These are phyloP conservation scores for Globisporangium takayamanum DNA, from an alignment of 352 stramenopile species.

Conservation along the genomic window DNA sequence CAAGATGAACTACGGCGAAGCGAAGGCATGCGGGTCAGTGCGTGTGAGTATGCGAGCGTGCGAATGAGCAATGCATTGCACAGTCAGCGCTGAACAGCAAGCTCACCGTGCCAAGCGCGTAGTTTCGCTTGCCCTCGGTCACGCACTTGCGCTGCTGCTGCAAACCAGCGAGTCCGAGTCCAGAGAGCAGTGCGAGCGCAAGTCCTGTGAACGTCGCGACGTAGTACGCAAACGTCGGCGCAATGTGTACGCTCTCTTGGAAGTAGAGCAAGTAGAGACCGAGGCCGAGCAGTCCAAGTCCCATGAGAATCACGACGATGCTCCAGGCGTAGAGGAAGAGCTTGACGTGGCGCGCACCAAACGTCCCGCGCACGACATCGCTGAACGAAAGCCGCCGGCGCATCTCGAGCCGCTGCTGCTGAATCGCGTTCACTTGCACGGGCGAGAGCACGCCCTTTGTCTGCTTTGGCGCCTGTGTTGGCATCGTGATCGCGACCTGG, in stretches of 20 bases:
- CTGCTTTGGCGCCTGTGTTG: background rate
- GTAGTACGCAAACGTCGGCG: slow-evolving; percentile 40
- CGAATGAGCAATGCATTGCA: no score
- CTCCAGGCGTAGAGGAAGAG: slow-evolving; percentile 50
- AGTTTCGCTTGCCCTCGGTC: slow-evolving; percentile 48
- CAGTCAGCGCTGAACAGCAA: no score
- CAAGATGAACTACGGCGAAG: slow-evolving; percentile 32
- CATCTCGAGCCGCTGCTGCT: slow-evolving; percentile 27
- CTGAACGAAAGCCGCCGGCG: slow-evolving; percentile 28
- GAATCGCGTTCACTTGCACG: slow-evolving; percentile 19
- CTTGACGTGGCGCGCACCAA: slow-evolving; percentile 27
- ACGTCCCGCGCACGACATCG: slow-evolving; percentile 25
- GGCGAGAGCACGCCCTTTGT: slow-evolving; percentile 10
- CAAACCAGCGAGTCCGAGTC: slow-evolving; percentile 38
- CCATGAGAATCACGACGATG: slow-evolving; percentile 42
- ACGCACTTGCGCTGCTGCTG: slow-evolving; percentile 48
- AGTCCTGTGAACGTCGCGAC: slow-evolving; percentile 44
- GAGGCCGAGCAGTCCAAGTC: slow-evolving; percentile 36
- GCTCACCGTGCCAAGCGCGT: slow-evolving; percentile 45
- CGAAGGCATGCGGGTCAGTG: background rate
- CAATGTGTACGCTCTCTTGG: slow-evolving; percentile 46
- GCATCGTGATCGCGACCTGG: slow-evolving; percentile 5
- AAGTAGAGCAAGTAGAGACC: slow-evolving; percentile 59
- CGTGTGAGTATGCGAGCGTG: background rate
- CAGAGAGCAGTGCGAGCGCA: slow-evolving; percentile 31